Evolutionary conservation across 2,329 filamentous ascomycete genomes (phyloP).

Genomic region (Furcasterigmium sp.): DNA sequence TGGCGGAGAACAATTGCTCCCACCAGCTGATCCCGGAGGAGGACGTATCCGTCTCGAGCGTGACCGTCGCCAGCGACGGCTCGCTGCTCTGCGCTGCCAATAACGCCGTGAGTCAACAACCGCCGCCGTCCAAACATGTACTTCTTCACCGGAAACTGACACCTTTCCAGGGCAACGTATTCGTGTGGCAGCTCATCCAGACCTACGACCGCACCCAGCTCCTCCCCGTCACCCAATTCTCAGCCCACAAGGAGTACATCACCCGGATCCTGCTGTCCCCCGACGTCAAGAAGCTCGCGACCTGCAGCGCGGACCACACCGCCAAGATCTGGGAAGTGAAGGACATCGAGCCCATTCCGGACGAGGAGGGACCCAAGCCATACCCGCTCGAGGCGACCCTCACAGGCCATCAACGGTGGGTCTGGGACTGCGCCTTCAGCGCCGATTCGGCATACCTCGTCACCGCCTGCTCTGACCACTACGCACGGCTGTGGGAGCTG

Average conservation of each 20-base stretch:
- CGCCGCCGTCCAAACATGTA: not conserved
- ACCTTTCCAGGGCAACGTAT: slow-evolving; percentile 74
- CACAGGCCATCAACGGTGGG: slow-evolving; percentile 89
- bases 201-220: slow-evolving; percentile 77
- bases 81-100: slow-evolving; percentile 90
- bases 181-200: slow-evolving; percentile 92
- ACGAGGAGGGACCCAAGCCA: slow-evolving; percentile 44
- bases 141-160: not conserved
- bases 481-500: slow-evolving; percentile 87
- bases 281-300: slow-evolving; percentile 90
- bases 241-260: slow-evolving; percentile 87
- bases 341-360: slow-evolving; percentile 52
- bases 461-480: slow-evolving; percentile 90
- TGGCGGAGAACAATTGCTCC: slow-evolving; percentile 94
- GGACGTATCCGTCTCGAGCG: slow-evolving; percentile 86
- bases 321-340: slow-evolving; percentile 92
- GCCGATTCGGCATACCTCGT: slow-evolving; percentile 91
- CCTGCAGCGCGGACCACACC: slow-evolving; percentile 88
- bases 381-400: slow-evolving; percentile 84
- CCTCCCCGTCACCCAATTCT: slow-evolving; percentile 82
- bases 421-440: slow-evolving; percentile 95
- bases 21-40: slow-evolving; percentile 96
- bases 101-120: slow-evolving; percentile 63
- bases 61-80: slow-evolving; percentile 93
- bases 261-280: slow-evolving; percentile 87